These are phyloP conservation scores for Eugenia klotzschiana DNA, from an alignment of 441 rosid species.

Conservation along the genomic window DNA sequence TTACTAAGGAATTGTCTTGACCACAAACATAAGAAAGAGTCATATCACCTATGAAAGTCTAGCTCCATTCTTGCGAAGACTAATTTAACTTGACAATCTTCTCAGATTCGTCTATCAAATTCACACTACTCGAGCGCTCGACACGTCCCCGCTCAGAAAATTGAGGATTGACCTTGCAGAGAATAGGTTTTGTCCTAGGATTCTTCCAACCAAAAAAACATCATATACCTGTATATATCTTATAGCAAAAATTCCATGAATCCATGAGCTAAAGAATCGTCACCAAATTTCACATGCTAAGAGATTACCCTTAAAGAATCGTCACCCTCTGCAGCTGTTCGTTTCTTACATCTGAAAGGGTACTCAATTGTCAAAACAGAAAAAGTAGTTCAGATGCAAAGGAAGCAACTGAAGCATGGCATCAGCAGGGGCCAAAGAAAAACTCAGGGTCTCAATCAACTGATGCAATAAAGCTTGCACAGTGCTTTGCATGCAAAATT, in stretches of 20 bases:
- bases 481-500: not conserved
- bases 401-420: not conserved
- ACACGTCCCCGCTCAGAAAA: not conserved
- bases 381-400: not conserved
- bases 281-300: accelerated
- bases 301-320: accelerated
- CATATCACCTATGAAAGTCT: not conserved
- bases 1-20: not conserved
- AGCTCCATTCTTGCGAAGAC: not conserved
- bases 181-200: not conserved
- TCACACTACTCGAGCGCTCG: accelerated
- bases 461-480: not conserved
- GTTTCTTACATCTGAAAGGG: not conserved
- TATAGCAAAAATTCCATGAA: not conserved
- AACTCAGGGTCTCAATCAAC: not conserved
- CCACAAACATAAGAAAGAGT: not conserved
- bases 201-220: not conserved
- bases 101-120: not conserved
- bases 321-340: not conserved
- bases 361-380: not conserved
- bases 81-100: not conserved
- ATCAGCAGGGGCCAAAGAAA: not conserved
- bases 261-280: not conserved
- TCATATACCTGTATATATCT: not conserved
- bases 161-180: not conserved